These are phyloP conservation scores for Flaveria brownii DNA, from an alignment of 129 eudicot species.

Conservation along the genomic window DNA sequence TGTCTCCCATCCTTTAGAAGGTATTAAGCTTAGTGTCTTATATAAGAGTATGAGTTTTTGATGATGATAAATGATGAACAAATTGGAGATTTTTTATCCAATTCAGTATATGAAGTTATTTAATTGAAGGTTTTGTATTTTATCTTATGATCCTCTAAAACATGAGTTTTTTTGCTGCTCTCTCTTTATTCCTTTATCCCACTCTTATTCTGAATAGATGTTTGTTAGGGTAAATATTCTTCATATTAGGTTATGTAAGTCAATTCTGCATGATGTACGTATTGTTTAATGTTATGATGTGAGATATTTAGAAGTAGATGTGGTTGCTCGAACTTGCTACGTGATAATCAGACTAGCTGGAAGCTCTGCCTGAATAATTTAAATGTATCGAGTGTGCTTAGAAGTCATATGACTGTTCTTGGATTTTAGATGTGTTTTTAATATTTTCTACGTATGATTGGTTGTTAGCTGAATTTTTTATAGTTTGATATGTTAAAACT, in stretches of 20 bases:
- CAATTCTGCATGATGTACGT: not conserved
- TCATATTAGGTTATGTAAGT: not conserved
- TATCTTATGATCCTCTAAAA: not conserved
- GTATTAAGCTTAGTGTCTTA: too few species aligned
- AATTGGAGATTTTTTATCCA: not conserved
- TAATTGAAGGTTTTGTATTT: not conserved
- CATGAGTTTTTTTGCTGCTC: not conserved
- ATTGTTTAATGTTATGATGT: slow-evolving; percentile 1
- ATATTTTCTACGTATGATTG: not conserved
- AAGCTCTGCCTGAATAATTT: not conserved
- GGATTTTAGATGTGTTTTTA: slow-evolving; percentile 1
- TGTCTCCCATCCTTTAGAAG: not conserved
- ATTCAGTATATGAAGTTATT: not conserved
- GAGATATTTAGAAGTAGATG: not conserved
- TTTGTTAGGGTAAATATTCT: not conserved
- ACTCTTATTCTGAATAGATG: not conserved
- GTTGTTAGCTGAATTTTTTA: not conserved
- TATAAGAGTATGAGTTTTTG: too few species aligned
- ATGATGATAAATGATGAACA: slow-evolving; percentile 3
- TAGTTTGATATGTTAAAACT: not conserved
- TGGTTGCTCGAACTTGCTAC: slow-evolving; percentile 16
- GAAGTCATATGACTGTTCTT: slow-evolving; percentile 1
- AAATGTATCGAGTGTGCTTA: not conserved
- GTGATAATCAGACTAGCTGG: not conserved
- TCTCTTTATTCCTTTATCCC: not conserved